A percentile compares a stretch with the other conserved stretches of the same genome.
phyloP scores from a whole-genome alignment of 331 rosid species.

The Dryas integrifolia region DNA sequence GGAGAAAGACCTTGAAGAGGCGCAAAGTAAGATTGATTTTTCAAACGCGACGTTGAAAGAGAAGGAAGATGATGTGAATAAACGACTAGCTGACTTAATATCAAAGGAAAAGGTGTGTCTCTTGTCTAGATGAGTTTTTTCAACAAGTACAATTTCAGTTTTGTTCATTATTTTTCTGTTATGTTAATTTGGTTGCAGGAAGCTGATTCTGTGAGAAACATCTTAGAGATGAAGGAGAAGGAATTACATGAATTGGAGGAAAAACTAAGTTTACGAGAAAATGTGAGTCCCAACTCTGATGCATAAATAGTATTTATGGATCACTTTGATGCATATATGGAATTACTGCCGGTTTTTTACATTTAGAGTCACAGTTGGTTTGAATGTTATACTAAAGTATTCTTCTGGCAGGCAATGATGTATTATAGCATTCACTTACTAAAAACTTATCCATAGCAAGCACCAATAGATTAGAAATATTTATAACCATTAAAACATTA shows the following conservation, averaged over 20 bases:
- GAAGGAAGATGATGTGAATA: constrained; percentile 58
- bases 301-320: neutral
- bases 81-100: constrained; percentile 47
- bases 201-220: constrained; percentile 35
- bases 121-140: constrained; percentile 13
- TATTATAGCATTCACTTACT: no score
- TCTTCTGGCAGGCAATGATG: no score
- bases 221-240: constrained; percentile 53
- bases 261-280: constrained; percentile 68
- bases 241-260: constrained; percentile 54
- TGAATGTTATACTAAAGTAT: no score
- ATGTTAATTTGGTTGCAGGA: constrained; percentile 51
- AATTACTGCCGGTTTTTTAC: no score
- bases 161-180: constrained; percentile 4
- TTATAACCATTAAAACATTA: neutral
- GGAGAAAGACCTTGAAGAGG: constrained; percentile 55
- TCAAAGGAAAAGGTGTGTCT: constrained; percentile 61
- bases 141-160: neutral
- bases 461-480: no score
- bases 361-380: no score
- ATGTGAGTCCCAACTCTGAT: constrained; percentile 43
- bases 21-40: constrained; percentile 43
- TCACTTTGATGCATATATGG: no score
- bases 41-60: constrained; percentile 46
- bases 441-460: no score